Base-by-base conservation (phyloP, 2,329 filamentous ascomycete genomes). In the Ilyonectria sp. region DNA sequence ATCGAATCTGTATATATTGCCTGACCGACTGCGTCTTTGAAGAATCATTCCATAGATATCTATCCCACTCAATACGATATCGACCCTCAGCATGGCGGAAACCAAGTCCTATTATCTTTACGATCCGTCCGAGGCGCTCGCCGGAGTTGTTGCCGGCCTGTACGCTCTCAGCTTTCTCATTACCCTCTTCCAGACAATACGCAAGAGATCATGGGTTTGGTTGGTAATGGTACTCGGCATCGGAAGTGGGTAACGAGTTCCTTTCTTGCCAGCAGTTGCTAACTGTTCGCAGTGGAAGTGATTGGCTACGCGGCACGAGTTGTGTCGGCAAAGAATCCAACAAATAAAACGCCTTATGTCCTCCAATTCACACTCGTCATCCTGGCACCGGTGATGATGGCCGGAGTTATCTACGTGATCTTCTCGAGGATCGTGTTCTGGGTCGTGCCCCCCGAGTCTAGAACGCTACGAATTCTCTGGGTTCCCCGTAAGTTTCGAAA, bases 351-450 rank as follows among this genome's bases (percentile, higher is more conserved):
- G 1, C 67, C 69, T 4, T 76, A 72, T 9, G 65, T 69, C 7
- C 15, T 75, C 3, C 74, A 75, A 33, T 76, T 76, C 2, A 65
- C 63, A 0, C 62, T 76, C 6, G 54, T 76, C 1, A 74, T 75
- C 2, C 10, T 76, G 2, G 55, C 74, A 0, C 74, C 74, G 1
- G 73, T 76, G 0, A 23, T 76, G 9, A 76, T 76, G 73, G 71
- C 73, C 1, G 74, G 72, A 7, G 69, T 75, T 1, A 75, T 76
- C 31, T 76, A 76, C 7, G 69, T 76, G 9, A 10, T 76, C 13
- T 76, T 76, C 43, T 66, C 55, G 1, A 67, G 73, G 50, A 69
- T 74, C 6, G 64, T 75, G 10, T 75, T 69, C 26, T 74, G 69
- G 71, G 73, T 74, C 17, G 70, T 73, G 4, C 73, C 73, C 0